These are phyloP conservation scores for Yamadazyma epiphylla DNA, from an alignment of 1,139 yeast genomes.

Conservation along the genomic window DNA sequence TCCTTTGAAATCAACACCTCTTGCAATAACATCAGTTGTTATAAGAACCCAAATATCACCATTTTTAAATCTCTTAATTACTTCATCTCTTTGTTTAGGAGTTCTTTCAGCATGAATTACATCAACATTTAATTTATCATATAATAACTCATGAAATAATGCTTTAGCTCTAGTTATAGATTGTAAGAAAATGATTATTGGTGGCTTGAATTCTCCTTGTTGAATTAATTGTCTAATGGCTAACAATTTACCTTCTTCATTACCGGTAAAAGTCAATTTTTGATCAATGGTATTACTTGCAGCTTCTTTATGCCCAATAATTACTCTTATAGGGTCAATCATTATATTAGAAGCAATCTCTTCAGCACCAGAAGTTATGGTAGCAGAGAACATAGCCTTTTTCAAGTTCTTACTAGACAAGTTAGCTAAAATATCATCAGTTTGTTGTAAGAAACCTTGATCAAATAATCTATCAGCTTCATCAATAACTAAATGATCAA, in stretches of 20 bases:
- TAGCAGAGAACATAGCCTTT: slow-evolving; percentile 89
- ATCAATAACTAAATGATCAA: slow-evolving; percentile 78
- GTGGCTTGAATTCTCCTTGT: slow-evolving; percentile 86
- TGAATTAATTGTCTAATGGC: slow-evolving; percentile 88
- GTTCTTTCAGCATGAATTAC: slow-evolving; percentile 96
- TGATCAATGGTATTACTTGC: slow-evolving; percentile 86
- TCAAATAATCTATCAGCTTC: slow-evolving; percentile 96
- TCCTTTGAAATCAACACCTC: slow-evolving; percentile 98
- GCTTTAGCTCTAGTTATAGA: slow-evolving; percentile 94
- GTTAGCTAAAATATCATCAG: slow-evolving; percentile 75
- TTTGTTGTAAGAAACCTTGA: slow-evolving; percentile 85
- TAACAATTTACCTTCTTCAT: slow-evolving; percentile 88
- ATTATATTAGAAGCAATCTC: slow-evolving; percentile 82
- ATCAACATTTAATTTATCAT: slow-evolving; percentile 89
- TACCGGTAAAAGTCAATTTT: slow-evolving; percentile 80
- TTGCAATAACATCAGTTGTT: slow-evolving; percentile 90
- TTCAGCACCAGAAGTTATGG: slow-evolving; percentile 92
- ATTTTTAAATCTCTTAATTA: slow-evolving; percentile 75
- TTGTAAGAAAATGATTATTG: slow-evolving; percentile 87
- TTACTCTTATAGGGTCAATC: slow-evolving; percentile 79
- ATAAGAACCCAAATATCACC: slow-evolving; percentile 97
- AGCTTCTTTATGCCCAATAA: slow-evolving; percentile 92
- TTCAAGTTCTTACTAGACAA: slow-evolving; percentile 54
- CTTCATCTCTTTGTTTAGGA: slow-evolving; percentile 80
- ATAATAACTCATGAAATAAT: slow-evolving; percentile 82